Conservation (phyloP, 2,329 filamentous ascomycete species). For the Ilyonectria sp. region DNA sequence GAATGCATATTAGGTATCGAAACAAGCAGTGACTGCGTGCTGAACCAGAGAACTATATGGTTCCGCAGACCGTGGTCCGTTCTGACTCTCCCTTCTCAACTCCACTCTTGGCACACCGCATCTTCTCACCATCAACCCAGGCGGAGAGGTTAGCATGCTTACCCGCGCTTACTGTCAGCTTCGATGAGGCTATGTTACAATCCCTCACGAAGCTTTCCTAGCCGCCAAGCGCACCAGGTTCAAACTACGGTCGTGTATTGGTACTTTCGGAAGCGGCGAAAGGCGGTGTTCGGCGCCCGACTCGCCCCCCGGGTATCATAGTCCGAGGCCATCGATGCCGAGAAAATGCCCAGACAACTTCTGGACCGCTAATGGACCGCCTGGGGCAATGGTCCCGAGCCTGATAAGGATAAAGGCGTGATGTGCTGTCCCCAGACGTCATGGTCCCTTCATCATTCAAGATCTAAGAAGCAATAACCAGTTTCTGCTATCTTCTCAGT, state of each 20-base stretch:
- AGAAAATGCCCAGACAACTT: background rate
- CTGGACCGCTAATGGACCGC: background rate
- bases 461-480: background rate
- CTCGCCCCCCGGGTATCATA: constrained; percentile 32
- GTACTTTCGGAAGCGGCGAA: constrained; percentile 27
- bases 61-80: constrained; percentile 12
- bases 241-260: constrained; percentile 17
- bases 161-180: constrained; percentile 20
- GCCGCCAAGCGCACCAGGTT: constrained; percentile 15
- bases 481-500: background rate
- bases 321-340: constrained; percentile 12
- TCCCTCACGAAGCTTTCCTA: background rate
- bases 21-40: background rate
- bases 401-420: constrained; percentile 27
- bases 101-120: background rate
- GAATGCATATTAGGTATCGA: constrained; percentile 20
- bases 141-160: background rate
- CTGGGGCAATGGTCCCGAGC: background rate
- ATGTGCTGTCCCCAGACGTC: background rate
- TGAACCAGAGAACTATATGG: constrained; percentile 24
- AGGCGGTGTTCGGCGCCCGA: constrained; percentile 41
- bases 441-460: background rate
- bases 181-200: background rate
- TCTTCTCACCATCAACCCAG: background rate
- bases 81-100: background rate